Conservation (phyloP, 352 stramenopile genomes). For the Chrysophaeum taylorii region DNA sequence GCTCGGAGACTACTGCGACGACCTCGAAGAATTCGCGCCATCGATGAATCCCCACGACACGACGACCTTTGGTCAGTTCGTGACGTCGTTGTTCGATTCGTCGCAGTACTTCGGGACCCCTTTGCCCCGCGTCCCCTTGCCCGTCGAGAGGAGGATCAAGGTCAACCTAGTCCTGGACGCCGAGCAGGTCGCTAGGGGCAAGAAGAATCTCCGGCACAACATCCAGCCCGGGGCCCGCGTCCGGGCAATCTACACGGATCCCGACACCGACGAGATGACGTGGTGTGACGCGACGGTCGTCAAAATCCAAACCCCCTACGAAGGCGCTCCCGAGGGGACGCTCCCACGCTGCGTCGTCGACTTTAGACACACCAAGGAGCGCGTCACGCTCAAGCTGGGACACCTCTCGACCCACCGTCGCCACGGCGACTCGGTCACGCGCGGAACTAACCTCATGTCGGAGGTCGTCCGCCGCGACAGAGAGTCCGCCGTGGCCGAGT, state of each 20-base stretch:
- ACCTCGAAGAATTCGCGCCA: conserved; percentile 52
- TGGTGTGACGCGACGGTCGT: conserved; percentile 1
- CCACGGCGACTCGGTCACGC: too few relatives aligned
- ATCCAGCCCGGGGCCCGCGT: conserved; percentile 73
- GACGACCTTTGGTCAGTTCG: conserved; percentile 83
- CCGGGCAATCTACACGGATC: conserved; percentile 66
- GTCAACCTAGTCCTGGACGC: conserved; percentile 70
- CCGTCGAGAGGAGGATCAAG: conserved; percentile 88
- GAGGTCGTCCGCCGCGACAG: too few relatives aligned
- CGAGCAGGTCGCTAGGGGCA: conserved; percentile 44
- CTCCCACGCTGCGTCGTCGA: neutral
- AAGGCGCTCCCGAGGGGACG: conserved; percentile 6
- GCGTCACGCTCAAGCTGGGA: neutral
- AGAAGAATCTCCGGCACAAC: conserved; percentile 36
- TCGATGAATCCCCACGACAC: neutral
- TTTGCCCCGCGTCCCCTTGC: conserved; percentile 84
- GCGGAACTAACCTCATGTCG: too few relatives aligned
- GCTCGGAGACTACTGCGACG: conserved; percentile 89
- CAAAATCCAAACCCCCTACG: neutral
- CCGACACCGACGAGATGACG: neutral
- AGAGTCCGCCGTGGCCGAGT: too few relatives aligned
- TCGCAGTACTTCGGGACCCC: conserved; percentile 91
- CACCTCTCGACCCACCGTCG: too few relatives aligned
- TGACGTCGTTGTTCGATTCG: conserved; percentile 71
- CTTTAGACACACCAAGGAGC: neutral